A percentile compares a stretch with the other conserved stretches of the same genome.
phyloP scores from a whole-genome alignment of 768 basidiomycete species.

The Tubosaeta sp. region DNA sequence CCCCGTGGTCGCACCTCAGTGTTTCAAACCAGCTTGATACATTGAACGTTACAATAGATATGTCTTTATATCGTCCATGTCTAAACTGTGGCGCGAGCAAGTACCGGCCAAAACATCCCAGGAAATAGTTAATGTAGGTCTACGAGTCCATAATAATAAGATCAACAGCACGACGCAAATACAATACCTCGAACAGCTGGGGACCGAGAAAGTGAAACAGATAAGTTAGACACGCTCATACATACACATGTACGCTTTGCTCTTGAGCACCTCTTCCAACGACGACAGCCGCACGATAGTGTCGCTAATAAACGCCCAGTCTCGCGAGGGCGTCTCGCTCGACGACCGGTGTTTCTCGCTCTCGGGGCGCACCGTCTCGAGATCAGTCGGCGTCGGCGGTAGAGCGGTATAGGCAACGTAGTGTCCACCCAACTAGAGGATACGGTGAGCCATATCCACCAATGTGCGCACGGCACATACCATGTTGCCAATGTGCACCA shows the following conservation, averaged over 20 bases:
- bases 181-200: not conserved
- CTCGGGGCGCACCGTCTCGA: conserved; percentile 2
- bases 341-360: conserved; percentile 9
- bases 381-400: conserved; percentile 35
- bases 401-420: conserved; percentile 84
- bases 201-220: not conserved
- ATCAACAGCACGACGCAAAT: not conserved
- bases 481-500: conserved; percentile 87
- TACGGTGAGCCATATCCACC: not conserved
- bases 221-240: conserved; percentile 64
- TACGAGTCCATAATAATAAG: conserved; percentile 2
- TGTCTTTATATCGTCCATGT: conserved; percentile 3
- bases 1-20: too few relatives aligned
- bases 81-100: not conserved
- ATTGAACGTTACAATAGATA: not conserved
- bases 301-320: conserved; percentile 94
- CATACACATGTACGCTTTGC: conserved; percentile 93
- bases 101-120: not conserved
- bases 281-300: conserved; percentile 75
- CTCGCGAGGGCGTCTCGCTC: conserved; percentile 30
- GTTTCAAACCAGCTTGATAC: not conserved
- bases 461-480: conserved; percentile 37
- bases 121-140: not conserved
- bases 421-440: conserved; percentile 73
- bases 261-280: conserved; percentile 84